Conservation (phyloP, 345 rosid species). For the Anastatica hierochuntica region DNA sequence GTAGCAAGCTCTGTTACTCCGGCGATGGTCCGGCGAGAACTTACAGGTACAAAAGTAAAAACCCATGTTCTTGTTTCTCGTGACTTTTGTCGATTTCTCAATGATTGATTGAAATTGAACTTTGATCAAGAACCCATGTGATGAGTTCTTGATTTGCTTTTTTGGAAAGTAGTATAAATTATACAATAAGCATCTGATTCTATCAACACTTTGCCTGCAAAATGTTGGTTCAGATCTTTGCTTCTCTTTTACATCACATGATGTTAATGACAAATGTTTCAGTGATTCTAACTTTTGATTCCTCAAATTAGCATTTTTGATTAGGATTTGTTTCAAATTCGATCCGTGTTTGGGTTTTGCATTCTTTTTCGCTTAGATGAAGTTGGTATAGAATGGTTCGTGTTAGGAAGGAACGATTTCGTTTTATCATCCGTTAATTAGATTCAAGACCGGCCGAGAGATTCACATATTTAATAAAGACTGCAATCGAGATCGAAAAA, state of each 20-base stretch:
- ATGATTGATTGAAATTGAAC: slow-evolving; percentile 2
- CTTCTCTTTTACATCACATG: slow-evolving; percentile 9
- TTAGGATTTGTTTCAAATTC: background rate
- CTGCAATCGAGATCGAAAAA: too few relatives aligned
- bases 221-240: slow-evolving; percentile 21
- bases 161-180: background rate
- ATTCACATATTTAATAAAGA: too few relatives aligned
- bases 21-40: slow-evolving; percentile 52
- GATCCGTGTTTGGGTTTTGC: too few relatives aligned
- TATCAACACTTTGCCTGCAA: background rate
- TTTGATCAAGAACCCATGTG: slow-evolving; percentile 8
- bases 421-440: too few relatives aligned
- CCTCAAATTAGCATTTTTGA: background rate
- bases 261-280: background rate
- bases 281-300: background rate
- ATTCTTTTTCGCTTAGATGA: too few relatives aligned
- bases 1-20: slow-evolving; percentile 52
- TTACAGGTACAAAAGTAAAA: slow-evolving; percentile 36
- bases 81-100: too few relatives aligned
- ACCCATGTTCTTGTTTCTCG: background rate
- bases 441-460: too few relatives aligned
- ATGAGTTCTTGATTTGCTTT: slow-evolving; percentile 13
- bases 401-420: too few relatives aligned
- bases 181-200: slow-evolving; percentile 14
- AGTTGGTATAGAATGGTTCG: too few relatives aligned